These are phyloP conservation scores for Colletotrichum shisoi DNA, from an alignment of 2,329 filamentous ascomycete species.

Conservation along the genomic window DNA sequence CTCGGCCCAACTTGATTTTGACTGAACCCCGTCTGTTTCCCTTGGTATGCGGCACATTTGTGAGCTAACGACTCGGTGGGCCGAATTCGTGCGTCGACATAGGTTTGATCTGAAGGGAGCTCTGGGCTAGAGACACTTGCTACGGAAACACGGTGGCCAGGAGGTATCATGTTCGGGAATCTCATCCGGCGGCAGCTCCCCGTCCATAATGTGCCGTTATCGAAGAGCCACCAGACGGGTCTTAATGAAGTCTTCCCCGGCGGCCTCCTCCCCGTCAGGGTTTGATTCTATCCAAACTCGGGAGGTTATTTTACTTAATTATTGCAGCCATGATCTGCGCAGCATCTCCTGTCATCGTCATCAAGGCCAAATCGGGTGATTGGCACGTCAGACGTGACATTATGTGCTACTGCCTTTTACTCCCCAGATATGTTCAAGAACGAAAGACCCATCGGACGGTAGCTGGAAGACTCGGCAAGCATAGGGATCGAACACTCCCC, in stretches of 20 bases:
- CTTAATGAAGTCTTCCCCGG: background rate
- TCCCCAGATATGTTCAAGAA: background rate
- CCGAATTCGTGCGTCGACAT: background rate
- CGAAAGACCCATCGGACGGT: background rate
- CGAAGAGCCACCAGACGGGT: background rate
- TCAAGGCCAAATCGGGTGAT: background rate
- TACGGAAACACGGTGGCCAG: too few relatives aligned
- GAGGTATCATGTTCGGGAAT: background rate
- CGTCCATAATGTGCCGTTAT: background rate
- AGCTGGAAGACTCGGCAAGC: background rate
- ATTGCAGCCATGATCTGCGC: background rate
- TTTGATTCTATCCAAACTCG: background rate
- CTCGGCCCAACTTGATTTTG: background rate
- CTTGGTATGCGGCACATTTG: background rate
- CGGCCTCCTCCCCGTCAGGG: constrained; percentile 4
- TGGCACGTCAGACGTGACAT: background rate
- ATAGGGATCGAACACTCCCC: background rate
- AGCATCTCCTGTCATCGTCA: background rate
- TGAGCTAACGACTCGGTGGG: background rate
- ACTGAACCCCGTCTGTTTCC: background rate
- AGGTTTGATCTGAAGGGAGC: background rate
- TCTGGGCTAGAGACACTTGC: background rate
- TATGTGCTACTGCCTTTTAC: background rate
- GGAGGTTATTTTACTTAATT: background rate
- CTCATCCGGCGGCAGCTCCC: background rate